Evolutionary conservation across 2,329 filamentous ascomycete genomes (phyloP).

Genomic region (Aspergillus fumigatus): DNA sequence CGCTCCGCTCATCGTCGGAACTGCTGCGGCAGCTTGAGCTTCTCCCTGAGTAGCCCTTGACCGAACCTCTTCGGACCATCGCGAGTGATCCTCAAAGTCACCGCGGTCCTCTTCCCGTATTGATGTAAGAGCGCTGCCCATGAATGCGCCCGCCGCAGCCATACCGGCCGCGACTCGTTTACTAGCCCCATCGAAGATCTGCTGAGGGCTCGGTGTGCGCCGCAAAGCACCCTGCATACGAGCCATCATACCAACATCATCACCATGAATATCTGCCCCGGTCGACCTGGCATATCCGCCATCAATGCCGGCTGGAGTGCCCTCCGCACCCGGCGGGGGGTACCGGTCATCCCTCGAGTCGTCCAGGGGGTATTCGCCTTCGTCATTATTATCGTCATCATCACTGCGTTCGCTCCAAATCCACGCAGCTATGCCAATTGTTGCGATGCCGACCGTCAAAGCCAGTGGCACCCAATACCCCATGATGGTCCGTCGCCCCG

Average conservation of each 20-base stretch:
- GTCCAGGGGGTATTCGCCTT: conserved; percentile 51
- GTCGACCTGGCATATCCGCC: conserved; percentile 32
- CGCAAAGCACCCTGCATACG: conserved; percentile 77
- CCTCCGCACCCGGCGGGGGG: conserved; percentile 21
- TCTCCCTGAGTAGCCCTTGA: conserved; percentile 48
- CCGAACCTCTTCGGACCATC: conserved; percentile 88
- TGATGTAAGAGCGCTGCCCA: conserved; percentile 76
- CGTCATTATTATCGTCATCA: conserved; percentile 68
- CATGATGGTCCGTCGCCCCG: conserved; percentile 38
- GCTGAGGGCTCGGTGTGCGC: conserved; percentile 79
- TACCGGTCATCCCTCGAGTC: conserved; percentile 14
- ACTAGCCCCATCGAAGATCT: conserved; percentile 78
- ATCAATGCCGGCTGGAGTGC: conserved; percentile 25
- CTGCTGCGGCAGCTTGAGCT: conserved; percentile 18
- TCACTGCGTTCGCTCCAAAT: conserved; percentile 85
- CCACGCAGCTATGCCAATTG: conserved; percentile 83
- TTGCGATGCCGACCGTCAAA: conserved; percentile 81
- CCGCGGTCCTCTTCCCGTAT: conserved; percentile 80
- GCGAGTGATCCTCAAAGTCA: conserved; percentile 78
- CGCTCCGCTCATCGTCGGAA: conserved; percentile 27
- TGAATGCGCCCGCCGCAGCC: conserved; percentile 74
- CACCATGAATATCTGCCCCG: conserved; percentile 28
- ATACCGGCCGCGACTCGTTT: conserved; percentile 76
- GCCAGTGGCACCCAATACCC: conserved; percentile 86
- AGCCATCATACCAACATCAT: conserved; percentile 62